Conservation (phyloP, 768 basidiomycete species). For the Leccinum boreale region DNA sequence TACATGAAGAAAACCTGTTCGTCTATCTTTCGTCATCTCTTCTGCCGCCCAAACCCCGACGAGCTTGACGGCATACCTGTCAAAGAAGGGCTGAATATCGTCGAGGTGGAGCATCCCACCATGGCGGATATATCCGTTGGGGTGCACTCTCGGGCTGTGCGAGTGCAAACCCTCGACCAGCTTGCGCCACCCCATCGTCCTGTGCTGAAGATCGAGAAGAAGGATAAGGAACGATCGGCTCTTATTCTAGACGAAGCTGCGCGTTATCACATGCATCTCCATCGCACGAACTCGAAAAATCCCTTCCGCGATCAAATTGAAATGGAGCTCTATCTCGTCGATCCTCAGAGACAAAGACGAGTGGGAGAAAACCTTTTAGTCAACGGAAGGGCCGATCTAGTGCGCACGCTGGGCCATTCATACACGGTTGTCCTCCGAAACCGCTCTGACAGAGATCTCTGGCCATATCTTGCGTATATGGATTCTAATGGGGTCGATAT, state of each 20-base stretch:
- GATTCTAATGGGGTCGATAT: slow-evolving; percentile 54
- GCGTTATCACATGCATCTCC: slow-evolving; percentile 56
- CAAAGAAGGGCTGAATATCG: slow-evolving; percentile 42
- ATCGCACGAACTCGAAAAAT: slow-evolving; percentile 45
- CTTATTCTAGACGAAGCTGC: slow-evolving; percentile 56
- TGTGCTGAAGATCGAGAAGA: slow-evolving; percentile 37
- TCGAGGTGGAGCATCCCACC: slow-evolving; percentile 42
- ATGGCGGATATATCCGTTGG: slow-evolving; percentile 52
- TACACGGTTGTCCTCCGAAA: slow-evolving; percentile 52
- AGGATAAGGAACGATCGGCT: slow-evolving; percentile 30
- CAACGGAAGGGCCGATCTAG: slow-evolving; percentile 47
- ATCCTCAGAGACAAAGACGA: slow-evolving; percentile 42
- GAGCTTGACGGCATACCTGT: slow-evolving; percentile 31
- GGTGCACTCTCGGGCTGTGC: slow-evolving; percentile 37
- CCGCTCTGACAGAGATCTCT: slow-evolving; percentile 48
- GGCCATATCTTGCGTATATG: slow-evolving; percentile 64
- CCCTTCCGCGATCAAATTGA: slow-evolving; percentile 47
- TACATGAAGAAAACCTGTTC: slow-evolving; percentile 46
- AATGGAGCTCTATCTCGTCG: slow-evolving; percentile 52
- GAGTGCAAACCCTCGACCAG: slow-evolving; percentile 45
- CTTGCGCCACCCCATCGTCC: slow-evolving; percentile 36
- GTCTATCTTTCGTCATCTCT: slow-evolving; percentile 47
- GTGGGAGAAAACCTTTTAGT: slow-evolving; percentile 45
- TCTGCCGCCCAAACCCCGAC: slow-evolving; percentile 32
- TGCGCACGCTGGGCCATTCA: slow-evolving; percentile 39